Base-by-base conservation (phyloP, 2,329 filamentous ascomycete species). In the Aspergillus sp. region DNA sequence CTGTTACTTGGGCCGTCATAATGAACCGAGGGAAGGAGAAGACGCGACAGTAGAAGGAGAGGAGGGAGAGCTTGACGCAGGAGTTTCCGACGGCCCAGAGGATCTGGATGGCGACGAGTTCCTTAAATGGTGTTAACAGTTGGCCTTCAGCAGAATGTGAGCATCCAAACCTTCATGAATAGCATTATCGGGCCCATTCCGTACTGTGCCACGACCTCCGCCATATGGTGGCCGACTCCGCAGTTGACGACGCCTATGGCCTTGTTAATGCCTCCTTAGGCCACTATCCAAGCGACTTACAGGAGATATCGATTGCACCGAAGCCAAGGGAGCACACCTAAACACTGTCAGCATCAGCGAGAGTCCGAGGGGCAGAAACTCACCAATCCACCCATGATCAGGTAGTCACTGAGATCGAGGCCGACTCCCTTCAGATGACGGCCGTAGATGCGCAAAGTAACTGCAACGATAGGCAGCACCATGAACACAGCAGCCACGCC, bases 31-130 rank as follows among this genome's bases (percentile, higher is more conserved):
- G 47, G 3, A 49, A 40, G 17, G 30, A 13, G 30, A 49, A 49
- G 12, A 49, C 22, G 12, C 47, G 47, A 17, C 47, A 49, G 47
- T 49, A 49, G 47, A 49, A 49, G 15, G 47, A 20, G 47, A 49
- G 47, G 12, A 49, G 47, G 5, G 47, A 49, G 17, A 49, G 47
- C 33, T 49, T 49, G 11, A 49, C 47, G 30, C 47, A 49, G 17
- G 47, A 12, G 19, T 49, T 49, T 2, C 30, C 47, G 15, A 22
- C n/a, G 7, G 33, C 47, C 30, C 47, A 49, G 12, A 49, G 3
- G n/a, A 49, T 49, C 12, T 37, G 47, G 5, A 49, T 22, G 3
- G 17, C 47, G 17, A 49, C n/a, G 8, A 49, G 30, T 20, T 49
- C 33, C 47, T 49, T 7, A 19, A 19, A 2, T 12, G 5, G 7